These are phyloP conservation scores for Lithospermum erythrorhizon DNA, from an alignment of 257 asterid genomes.

Conservation along the genomic window DNA sequence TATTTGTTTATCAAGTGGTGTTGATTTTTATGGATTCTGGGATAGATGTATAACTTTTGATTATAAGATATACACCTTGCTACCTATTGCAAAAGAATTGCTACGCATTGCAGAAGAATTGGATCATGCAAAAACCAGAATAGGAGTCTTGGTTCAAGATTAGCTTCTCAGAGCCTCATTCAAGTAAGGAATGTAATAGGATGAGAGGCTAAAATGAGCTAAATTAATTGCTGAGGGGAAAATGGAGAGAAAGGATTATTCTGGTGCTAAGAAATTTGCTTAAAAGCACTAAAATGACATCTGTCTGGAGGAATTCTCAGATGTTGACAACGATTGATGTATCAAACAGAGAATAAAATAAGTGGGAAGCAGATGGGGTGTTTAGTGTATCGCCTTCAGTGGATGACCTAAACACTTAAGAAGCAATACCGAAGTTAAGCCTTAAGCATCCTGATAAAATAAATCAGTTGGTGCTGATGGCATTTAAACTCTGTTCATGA, in stretches of 20 bases:
- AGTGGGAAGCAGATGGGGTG: constrained; percentile 55
- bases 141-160: too few species aligned
- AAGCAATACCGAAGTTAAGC: constrained; percentile 65
- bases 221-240: constrained; percentile 50
- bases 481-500: constrained; percentile 59
- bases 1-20: too few species aligned
- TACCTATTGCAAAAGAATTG: too few species aligned
- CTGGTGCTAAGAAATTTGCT: constrained; percentile 54
- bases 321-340: constrained; percentile 48
- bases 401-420: constrained; percentile 47
- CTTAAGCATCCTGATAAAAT: constrained; percentile 85
- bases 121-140: constrained; percentile 12
- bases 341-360: constrained; percentile 54
- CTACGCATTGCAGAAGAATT: too few species aligned
- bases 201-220: constrained; percentile 69
- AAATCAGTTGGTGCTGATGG: constrained; percentile 55
- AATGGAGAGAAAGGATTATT: constrained; percentile 43
- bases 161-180: too few species aligned
- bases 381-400: constrained; percentile 52
- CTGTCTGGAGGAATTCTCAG: constrained; percentile 55
- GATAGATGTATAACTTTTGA: too few species aligned
- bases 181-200: constrained; percentile 72
- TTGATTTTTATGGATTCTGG: too few species aligned
- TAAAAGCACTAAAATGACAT: constrained; percentile 52
- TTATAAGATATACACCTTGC: too few species aligned